Base-by-base conservation (phyloP, 2,329 filamentous ascomycete genomes). In the Xylogone sp. region DNA sequence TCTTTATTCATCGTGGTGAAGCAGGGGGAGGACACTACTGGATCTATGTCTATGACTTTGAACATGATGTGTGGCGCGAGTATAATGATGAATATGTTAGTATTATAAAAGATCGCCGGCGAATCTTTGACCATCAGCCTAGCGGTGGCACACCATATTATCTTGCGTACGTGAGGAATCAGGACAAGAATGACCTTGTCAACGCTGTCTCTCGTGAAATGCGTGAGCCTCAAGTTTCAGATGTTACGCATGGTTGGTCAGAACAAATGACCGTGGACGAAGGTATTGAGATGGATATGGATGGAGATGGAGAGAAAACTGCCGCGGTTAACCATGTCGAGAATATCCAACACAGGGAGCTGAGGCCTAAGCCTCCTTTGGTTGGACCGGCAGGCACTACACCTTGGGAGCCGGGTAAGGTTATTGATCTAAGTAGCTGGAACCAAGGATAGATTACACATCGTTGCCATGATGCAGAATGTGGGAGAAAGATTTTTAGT, bases 41-140 rank as follows among this genome's bases (percentile, higher is more conserved):
- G 86, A 90, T 97, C 43, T 59, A 58, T 44, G 95, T 99, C 57
- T 88, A 85, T 64, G 94, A 97, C 71, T 96, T 96, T 68, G 81
- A 86, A 57, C 81, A 83, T 45, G 73, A 84, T 31, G 75, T 92
- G 19, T 99, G 94, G 92, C 86, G 91, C 52, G 90, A 89, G 64
- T 99, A 97, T 75, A 99, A 99, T 66, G 94, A 99, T 63, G 86
- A 87, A 49, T 79, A 78, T 16, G 91, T 99, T 21, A 85, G 82
- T 2, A 83, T 88, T 56, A 79, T 83, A 21, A 73, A 75, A 13
- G 79, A 88, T 61, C 75, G 80, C 7, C 75, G 76, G 16, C 81
- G 86, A 46, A 88, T 96, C 42, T 84, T 94, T 57, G 75, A 81
- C 21, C 77, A 81, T 55, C 76, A 88, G 46, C 79, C 74, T 10